phyloP scores from a whole-genome alignment of 495 filamentous ascomycete species.

The Amniculicola lignicola region DNA sequence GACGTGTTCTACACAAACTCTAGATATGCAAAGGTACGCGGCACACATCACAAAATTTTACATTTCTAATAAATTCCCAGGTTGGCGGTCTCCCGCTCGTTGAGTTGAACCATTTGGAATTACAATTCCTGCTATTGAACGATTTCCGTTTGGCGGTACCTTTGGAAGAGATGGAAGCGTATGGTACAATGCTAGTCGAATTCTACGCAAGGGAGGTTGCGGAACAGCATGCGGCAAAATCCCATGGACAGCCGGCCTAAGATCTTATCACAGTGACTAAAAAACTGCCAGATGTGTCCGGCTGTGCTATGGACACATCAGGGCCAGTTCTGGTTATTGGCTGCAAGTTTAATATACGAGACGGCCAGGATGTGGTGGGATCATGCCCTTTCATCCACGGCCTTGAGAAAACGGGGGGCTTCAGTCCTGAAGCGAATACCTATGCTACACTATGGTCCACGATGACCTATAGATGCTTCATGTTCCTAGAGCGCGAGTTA shows the following conservation, averaged over 20 bases:
- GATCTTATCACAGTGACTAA: too few relatives aligned
- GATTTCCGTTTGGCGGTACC: conserved; percentile 94
- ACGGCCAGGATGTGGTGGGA: too few relatives aligned
- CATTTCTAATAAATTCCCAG: conserved; percentile 46
- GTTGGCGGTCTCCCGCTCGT: conserved; percentile 94
- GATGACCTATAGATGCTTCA: conserved; percentile 12
- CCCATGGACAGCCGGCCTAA: conserved; percentile 2
- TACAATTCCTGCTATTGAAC: conserved; percentile 95
- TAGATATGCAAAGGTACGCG: conserved; percentile 90
- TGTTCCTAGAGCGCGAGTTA: conserved; percentile 6
- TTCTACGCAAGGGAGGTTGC: conserved; percentile 95
- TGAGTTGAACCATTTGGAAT: conserved; percentile 93
- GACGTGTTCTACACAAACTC: conserved; percentile 99
- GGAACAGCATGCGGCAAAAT: conserved; percentile 62
- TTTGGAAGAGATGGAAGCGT: conserved; percentile 93
- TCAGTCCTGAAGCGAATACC: neutral
- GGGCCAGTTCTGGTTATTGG: too few relatives aligned
- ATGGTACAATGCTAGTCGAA: conserved; percentile 97
- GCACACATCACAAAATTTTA: neutral
- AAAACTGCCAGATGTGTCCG: too few relatives aligned
- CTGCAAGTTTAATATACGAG: too few relatives aligned
- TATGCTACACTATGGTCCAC: neutral
- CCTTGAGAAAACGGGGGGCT: too few relatives aligned
- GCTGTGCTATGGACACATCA: too few relatives aligned
- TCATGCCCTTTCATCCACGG: too few relatives aligned